phyloP scores from a whole-genome alignment of 2,329 filamentous ascomycete genomes.

The Claviceps arundinis region DNA sequence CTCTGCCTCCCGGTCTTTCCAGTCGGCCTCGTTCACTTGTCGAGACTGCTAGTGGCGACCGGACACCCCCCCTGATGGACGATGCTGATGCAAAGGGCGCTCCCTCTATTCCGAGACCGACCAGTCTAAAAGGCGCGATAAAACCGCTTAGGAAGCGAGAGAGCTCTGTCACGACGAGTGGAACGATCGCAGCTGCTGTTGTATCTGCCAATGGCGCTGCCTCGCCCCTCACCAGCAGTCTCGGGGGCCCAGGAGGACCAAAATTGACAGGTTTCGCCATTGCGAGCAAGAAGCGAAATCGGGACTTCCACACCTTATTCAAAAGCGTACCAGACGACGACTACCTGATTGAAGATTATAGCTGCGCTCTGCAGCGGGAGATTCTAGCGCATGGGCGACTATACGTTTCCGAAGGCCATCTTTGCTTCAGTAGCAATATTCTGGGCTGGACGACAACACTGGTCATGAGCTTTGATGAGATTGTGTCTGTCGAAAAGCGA shows the following conservation, averaged over 20 bases:
- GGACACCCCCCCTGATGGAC: conserved; percentile 50
- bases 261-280: conserved; percentile 91
- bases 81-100: conserved; percentile 47
- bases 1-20: conserved; percentile 20
- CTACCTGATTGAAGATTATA: conserved; percentile 96
- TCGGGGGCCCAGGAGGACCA: conserved; percentile 36
- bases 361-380: conserved; percentile 87
- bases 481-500: conserved; percentile 92
- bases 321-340: conserved; percentile 96
- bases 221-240: conserved; percentile 45
- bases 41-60: conserved; percentile 39
- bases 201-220: conserved; percentile 56
- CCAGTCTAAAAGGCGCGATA: conserved; percentile 52
- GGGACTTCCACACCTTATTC: conserved; percentile 87
- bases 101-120: conserved; percentile 42
- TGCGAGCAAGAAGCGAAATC: conserved; percentile 88
- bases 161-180: conserved; percentile 60
- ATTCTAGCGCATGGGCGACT: conserved; percentile 87
- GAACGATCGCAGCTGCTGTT: conserved; percentile 57
- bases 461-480: conserved; percentile 96
- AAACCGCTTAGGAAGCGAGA: conserved; percentile 60
- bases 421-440: conserved; percentile 98
- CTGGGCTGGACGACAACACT: conserved; percentile 95
- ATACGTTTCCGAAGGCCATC: conserved; percentile 92
- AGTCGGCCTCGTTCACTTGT: conserved; percentile 36